Base-by-base conservation (phyloP, 2,329 filamentous ascomycete species). In the Ophiostoma montium region DNA sequence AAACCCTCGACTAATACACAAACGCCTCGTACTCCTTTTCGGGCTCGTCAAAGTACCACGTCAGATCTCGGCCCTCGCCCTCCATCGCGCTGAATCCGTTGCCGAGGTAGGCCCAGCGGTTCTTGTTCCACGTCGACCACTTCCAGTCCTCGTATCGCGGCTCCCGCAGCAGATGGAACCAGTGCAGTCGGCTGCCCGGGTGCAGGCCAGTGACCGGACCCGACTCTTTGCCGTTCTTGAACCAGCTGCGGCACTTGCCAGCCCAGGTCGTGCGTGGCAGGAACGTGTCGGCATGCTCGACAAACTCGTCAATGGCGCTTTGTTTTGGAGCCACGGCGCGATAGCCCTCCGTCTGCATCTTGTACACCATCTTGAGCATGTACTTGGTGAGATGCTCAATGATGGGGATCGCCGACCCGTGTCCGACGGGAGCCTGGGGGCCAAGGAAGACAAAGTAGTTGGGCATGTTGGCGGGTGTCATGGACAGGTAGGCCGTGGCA, bases 1-100 rank as follows among this genome's bases (percentile, higher is more conserved):
- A 35, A 13, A 35, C 32, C 5, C n/a, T n/a, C n/a, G n/a, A n/a
- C 12, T 41, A 41, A 27, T 41, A 41, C 23, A 27, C n/a, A 41
- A 41, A 41, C n/a, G 38, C 19, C 15, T 48, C 52, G n/a, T 86
- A 78, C 46, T 80, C 67, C 43, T 75, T 67, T 35, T 69, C 68
- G 0, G 74, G 74, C 27, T 70, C 57, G 54, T 66, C 74, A 51
- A 67, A 64, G 51, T 68, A 70, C 52, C 63, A 67, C 0, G 60
- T 66, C 56, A 64, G 58, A 52, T 70, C 69, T 2, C 62, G 60
- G 2, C 61, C 65, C 45, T 67, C 65, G 36, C 61, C 59, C 57
- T 70, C 68, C 1, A 61, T 65, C 51, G 67, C 63, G 35, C 64
- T 68, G 53, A 66, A 65, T 1, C 69, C 68, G 57, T 68, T 68